These are phyloP conservation scores for Coniosporium apollinis DNA, from an alignment of 495 filamentous ascomycete species.

Conservation along the genomic window DNA sequence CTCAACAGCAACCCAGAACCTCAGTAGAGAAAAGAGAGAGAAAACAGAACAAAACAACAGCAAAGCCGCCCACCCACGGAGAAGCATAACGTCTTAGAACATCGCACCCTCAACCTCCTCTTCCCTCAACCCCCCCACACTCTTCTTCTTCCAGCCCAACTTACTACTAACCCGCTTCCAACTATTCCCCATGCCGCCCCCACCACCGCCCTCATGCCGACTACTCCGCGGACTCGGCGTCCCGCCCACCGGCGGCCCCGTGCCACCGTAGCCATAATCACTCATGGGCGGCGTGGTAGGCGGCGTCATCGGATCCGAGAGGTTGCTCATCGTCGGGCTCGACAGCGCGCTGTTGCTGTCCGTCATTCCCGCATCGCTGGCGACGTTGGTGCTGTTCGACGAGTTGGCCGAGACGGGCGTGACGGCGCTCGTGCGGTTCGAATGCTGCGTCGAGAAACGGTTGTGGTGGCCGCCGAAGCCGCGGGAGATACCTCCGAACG, in stretches of 20 bases:
- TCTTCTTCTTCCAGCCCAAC: constrained; percentile 8
- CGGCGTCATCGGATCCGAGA: constrained; percentile 21
- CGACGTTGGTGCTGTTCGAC: constrained; percentile 7
- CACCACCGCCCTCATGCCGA: constrained; percentile 13
- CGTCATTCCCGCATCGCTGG: constrained; percentile 14
- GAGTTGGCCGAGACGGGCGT: neutral
- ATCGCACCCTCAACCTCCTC: too few species aligned
- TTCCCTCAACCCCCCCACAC: constrained; percentile 8
- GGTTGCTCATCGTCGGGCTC: constrained; percentile 15
- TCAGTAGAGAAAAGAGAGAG: too few species aligned
- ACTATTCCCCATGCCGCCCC: constrained; percentile 9
- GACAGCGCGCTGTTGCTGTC: constrained; percentile 20
- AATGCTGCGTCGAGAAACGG: constrained; percentile 1
- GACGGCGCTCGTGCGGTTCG: constrained; percentile 2
- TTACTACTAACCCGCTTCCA: constrained; percentile 12
- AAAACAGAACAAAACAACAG: too few species aligned
- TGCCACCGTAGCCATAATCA: constrained; percentile 8
- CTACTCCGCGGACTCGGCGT: constrained; percentile 8
- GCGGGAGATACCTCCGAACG: constrained; percentile 5
- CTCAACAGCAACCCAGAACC: too few species aligned
- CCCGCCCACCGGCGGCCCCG: neutral
- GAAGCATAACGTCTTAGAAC: too few species aligned
- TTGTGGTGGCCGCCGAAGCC: neutral
- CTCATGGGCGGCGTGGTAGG: constrained; percentile 23
- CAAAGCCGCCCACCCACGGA: too few species aligned